Evolutionary conservation across 306 rosid genomes (phyloP).

Genomic region (Spatholobus suberectus): DNA sequence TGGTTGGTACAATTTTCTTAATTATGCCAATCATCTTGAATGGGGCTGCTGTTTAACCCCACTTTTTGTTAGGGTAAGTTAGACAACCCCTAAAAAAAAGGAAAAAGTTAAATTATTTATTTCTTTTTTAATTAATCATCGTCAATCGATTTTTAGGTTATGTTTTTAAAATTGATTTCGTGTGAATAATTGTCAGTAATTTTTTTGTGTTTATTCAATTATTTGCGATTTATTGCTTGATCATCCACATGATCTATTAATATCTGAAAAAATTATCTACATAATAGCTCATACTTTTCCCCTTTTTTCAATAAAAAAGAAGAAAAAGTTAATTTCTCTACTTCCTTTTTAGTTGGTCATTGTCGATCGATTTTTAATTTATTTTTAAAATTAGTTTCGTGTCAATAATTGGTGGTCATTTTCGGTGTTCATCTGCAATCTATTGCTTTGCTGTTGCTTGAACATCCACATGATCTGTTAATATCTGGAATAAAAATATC

Average conservation of each 20-base stretch:
- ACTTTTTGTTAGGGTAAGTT: too few species aligned
- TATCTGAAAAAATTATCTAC: neutral
- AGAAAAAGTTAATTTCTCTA: neutral
- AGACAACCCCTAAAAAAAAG: too few species aligned
- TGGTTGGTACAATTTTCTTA: too few species aligned
- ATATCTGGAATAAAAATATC: neutral
- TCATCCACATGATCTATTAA: constrained; percentile 1
- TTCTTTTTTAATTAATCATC: too few species aligned
- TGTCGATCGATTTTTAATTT: neutral
- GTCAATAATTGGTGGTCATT: neutral
- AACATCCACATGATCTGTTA: neutral
- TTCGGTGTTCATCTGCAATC: neutral
- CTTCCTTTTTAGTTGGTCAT: neutral
- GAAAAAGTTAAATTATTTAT: too few species aligned
- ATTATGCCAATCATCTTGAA: too few species aligned
- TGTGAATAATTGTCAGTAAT: neutral
- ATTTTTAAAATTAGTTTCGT: neutral
- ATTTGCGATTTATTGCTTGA: neutral
- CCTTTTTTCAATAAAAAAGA: neutral
- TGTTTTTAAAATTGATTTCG: neutral
- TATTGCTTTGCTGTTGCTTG: neutral
- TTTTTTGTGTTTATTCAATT: neutral
- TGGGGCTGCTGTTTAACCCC: too few species aligned
- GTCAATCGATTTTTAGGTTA: too few species aligned
- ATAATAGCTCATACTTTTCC: too few species aligned